Percentiles rank a stretch among this genome's conserved stretches.
Evolutionary conservation across 2,329 filamentous ascomycete species (phyloP).

Genomic region (Triangularia verruculosa): DNA sequence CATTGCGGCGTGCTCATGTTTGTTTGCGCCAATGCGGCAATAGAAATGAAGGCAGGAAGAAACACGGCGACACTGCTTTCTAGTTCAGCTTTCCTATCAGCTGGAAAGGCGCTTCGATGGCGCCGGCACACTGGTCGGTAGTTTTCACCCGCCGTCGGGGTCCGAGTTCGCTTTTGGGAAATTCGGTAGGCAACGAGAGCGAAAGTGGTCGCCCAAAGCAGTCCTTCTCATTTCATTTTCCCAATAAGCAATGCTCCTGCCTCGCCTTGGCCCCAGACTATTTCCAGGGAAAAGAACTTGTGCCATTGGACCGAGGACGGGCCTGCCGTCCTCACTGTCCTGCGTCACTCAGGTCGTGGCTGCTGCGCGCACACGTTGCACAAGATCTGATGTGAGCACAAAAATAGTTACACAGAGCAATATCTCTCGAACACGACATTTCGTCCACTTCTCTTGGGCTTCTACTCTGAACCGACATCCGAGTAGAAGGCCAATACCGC

Average conservation of each 20-base stretch:
- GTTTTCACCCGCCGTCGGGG: background rate
- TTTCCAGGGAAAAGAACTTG: background rate
- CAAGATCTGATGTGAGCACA: slow-evolving; percentile 2
- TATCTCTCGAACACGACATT: background rate
- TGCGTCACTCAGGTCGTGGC: too few species aligned
- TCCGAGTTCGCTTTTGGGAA: background rate
- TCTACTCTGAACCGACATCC: background rate
- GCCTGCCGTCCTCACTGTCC: background rate
- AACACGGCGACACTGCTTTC: background rate
- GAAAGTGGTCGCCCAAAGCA: background rate
- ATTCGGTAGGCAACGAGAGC: background rate
- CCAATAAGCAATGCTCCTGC: background rate
- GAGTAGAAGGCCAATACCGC: background rate
- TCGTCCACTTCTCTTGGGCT: background rate
- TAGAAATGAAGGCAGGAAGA: background rate
- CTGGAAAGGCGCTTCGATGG: background rate
- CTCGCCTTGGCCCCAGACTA: background rate
- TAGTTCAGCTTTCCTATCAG: background rate
- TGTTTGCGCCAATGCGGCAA: slow-evolving; percentile 1
- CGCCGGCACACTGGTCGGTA: background rate
- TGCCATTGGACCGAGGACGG: background rate
- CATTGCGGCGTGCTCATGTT: background rate
- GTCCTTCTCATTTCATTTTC: background rate
- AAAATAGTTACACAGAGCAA: slow-evolving; percentile 2
- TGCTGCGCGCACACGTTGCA: background rate